These are phyloP conservation scores for Parmelia sp. DNA, from an alignment of 495 filamentous ascomycete genomes.

Conservation along the genomic window DNA sequence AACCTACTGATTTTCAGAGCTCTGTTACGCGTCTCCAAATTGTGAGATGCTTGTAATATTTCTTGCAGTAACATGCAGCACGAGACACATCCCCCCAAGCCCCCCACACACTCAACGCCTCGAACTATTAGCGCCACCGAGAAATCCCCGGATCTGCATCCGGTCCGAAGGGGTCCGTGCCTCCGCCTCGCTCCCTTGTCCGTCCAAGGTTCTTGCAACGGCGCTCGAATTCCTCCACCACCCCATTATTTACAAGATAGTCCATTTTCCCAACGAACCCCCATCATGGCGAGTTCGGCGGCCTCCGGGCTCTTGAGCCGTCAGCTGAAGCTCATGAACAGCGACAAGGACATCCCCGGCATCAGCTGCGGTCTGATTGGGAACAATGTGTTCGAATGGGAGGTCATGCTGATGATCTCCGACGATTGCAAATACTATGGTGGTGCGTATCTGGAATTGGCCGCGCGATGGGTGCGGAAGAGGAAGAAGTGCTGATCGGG, in stretches of 20 bases:
- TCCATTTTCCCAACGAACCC: background rate
- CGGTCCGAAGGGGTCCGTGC: background rate
- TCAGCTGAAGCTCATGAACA: conserved; percentile 92
- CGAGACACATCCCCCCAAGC: too few species aligned
- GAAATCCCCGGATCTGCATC: background rate
- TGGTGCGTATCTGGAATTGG: conserved; percentile 39
- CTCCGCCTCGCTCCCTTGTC: too few species aligned
- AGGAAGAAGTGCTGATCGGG: too few species aligned
- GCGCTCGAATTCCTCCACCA: too few species aligned
- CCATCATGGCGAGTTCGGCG: conserved; percentile 45
- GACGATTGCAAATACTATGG: conserved; percentile 96
- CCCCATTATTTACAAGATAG: too few species aligned
- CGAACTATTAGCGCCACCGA: background rate
- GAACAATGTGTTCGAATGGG: conserved; percentile 96
- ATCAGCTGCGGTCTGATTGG: conserved; percentile 87
- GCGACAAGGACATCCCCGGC: conserved; percentile 81
- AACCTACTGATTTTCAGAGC: too few species aligned
- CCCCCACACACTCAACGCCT: too few species aligned
- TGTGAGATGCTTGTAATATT: too few species aligned
- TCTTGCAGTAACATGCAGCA: too few species aligned
- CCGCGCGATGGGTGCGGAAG: too few species aligned
- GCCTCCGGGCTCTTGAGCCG: conserved; percentile 72
- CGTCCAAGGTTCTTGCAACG: too few species aligned
- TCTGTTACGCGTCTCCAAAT: too few species aligned
- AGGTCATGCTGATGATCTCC: conserved; percentile 97